Evolutionary conservation across 148 eudicot genomes (phyloP), one percentile per base, ranked within the genome.

Genomic region (Nepenthes gracilis): DNA sequence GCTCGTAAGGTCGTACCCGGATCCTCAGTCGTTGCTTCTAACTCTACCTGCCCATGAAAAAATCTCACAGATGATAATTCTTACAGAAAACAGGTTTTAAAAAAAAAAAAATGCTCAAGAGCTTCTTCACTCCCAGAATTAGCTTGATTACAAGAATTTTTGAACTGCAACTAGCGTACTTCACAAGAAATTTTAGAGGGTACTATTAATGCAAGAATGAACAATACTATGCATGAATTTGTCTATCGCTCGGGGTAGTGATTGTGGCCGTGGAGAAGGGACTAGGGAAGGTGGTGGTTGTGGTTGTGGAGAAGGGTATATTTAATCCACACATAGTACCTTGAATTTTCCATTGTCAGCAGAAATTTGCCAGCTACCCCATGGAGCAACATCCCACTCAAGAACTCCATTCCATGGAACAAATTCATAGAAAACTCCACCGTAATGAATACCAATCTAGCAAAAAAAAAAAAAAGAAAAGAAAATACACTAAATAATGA

Each of bases 391-490:
- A 36, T 91, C 95, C 88, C 90, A 91, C 36, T 74, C 74, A 63
- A 91, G 82, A 38, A 77, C 78, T 50, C 89, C 97, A 76, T 87
- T 91, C 97, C 97, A 91, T 23, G 97, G 97, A 55, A 87, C 95
- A 72, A 91, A 91, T 68, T 91, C 97, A 67, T 85, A 87, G 64
- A 87, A 87, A 66, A 78, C 70, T 67, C 97, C 97, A 57, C 63
- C 89, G 66, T 74, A 75, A 78, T 91, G 97, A 74, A 91, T 71
- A 58, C 92, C 97, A 70, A 91, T 62, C 97, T 91, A 82, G 74
- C 54, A 63, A 43, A 58, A 64, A 36, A 51, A 37, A 58, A 35
- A 54, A 34, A 36, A 56, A 33, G 5, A 43, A 12, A 32, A 5
- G 13, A 12, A 10, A 10, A n/a, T 49, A 49, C 11, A 5, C 6